These are phyloP conservation scores for Gardenia jasminoides DNA, from an alignment of 257 asterid genomes.

Conservation along the genomic window DNA sequence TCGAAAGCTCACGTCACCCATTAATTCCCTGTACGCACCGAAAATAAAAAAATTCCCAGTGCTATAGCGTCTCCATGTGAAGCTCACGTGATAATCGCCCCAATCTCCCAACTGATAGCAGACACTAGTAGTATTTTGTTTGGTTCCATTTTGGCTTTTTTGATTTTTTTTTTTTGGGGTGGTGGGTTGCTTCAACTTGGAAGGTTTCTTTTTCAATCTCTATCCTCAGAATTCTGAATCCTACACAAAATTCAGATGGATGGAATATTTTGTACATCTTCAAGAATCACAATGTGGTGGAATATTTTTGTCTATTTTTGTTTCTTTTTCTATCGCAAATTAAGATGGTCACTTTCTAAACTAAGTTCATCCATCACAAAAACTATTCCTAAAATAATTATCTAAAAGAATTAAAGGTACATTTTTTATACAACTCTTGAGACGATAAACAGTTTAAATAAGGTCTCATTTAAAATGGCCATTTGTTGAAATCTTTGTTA, in stretches of 20 bases:
- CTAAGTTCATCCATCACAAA: background rate
- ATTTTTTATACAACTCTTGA: too few species aligned
- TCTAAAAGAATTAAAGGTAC: background rate
- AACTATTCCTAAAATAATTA: too few species aligned
- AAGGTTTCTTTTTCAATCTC: background rate
- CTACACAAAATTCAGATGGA: background rate
- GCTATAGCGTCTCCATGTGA: conserved; percentile 7
- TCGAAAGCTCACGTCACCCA: conserved; percentile 1
- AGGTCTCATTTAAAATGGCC: too few species aligned
- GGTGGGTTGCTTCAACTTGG: background rate
- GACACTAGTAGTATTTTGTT: background rate
- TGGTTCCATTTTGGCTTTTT: background rate
- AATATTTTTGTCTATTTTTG: background rate
- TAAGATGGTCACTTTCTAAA: background rate
- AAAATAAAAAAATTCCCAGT: background rate
- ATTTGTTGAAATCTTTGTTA: too few species aligned
- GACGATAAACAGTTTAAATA: too few species aligned
- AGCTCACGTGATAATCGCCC: conserved; percentile 15
- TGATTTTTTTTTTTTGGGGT: background rate
- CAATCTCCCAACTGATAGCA: background rate
- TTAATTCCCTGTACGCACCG: background rate
- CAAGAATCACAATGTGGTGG: background rate
- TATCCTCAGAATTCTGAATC: background rate
- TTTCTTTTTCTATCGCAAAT: background rate
- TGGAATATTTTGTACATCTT: background rate